A percentile compares a stretch with the other conserved stretches of the same genome.
phyloP scores from a whole-genome alignment of 176 grass and related monocot genomes.

The Rhynchospora breviuscula region DNA sequence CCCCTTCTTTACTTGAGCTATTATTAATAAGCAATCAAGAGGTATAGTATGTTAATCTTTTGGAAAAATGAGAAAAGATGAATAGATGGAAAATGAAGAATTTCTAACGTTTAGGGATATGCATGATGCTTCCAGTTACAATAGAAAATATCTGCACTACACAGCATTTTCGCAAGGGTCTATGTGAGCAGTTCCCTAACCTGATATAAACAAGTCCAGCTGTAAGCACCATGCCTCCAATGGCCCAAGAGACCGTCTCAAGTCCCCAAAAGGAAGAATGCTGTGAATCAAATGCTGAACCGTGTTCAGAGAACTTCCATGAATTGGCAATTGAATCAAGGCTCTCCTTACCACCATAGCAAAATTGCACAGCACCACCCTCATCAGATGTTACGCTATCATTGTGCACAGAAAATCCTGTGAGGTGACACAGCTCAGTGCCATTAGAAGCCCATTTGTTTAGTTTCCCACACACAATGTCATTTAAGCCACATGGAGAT shows the following conservation, averaged over 20 bases:
- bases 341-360: conserved; percentile 93
- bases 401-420: conserved; percentile 76
- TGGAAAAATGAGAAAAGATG: neutral
- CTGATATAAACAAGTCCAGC: conserved; percentile 70
- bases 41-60: neutral
- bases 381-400: conserved; percentile 24
- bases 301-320: conserved; percentile 50
- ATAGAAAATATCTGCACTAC: neutral
- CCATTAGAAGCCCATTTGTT: conserved; percentile 85
- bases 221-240: conserved; percentile 93
- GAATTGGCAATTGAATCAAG: conserved; percentile 67
- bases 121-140: neutral
- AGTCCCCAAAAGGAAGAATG: conserved; percentile 35
- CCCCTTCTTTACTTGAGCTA: neutral
- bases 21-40: too few species aligned
- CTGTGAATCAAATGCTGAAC: conserved; percentile 32
- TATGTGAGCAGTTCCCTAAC: conserved; percentile 21
- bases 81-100: neutral
- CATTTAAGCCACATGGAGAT: conserved; percentile 85
- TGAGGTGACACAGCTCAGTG: conserved; percentile 67
- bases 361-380: conserved; percentile 48
- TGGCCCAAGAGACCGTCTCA: conserved; percentile 81
- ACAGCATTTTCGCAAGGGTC: neutral
- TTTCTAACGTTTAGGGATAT: neutral
- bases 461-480: conserved; percentile 84